Base-by-base conservation (phyloP, 129 eudicot genomes). In the Rutidosis leptorrhynchoides region DNA sequence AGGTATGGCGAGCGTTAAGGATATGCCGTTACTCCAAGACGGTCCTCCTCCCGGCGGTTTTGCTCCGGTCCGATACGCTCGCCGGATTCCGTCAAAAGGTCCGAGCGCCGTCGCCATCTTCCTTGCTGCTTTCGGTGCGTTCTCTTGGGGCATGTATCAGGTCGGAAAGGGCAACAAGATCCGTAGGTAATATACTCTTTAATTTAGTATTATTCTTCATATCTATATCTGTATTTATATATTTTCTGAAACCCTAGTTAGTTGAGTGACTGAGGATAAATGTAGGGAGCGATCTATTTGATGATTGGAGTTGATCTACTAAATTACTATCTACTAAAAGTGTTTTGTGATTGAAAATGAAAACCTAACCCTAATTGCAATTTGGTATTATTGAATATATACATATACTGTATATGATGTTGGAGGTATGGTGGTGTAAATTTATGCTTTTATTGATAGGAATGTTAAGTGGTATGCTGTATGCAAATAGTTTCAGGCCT, bases 21-120 rank as follows among this genome's bases (percentile, higher is more conserved):
- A 93, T 61, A 88, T 93, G 98, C 95, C 98, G 17, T 59, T 93
- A n/a, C 84, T 93, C 25, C 98, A 93, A 71, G 96, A 93, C 79
- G 95, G 95, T 0, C 98, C 98, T 0, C 98, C 98, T n/a, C 95
- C 98, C 20, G 98, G 98, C 28, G 95, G 96, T 0, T 93, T 93
- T 49, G 95, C 98, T 0, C 96, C 98, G 54, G 95, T 93, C 25
- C 83, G 98, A 0, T 93, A 77, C 78, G 98, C 98, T 1, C 87
- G 98, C 7, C 81, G 98, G 71, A 93, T 93, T 79, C 98, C 98
- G 3, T 83, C 73, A 63, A 82, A 75, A 21, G 98, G 98, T 2
- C 98, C 96, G n/a, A 89, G 98, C 78, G 96, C 98, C 58, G 78
- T 89, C 29, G 98, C 96, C 56, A 88, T 93, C 4, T 93, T 93